phyloP scores from a whole-genome alignment of 768 basidiomycete genomes.

The Boletus reticulatus region DNA sequence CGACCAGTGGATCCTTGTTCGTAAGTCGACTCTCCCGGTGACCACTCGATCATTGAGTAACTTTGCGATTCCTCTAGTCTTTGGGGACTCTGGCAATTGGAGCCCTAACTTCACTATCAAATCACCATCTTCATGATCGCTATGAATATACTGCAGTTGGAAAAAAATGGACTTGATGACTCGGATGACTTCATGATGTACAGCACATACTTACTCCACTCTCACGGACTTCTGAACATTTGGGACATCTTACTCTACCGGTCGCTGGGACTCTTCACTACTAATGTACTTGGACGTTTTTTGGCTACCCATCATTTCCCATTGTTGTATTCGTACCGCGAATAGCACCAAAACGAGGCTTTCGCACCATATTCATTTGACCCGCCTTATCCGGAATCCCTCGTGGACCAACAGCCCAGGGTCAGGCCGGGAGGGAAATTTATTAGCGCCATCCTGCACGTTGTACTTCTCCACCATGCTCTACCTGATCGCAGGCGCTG shows the following conservation, averaged over 20 bases:
- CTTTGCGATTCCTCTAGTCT: slow-evolving; percentile 35
- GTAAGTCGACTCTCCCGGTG: slow-evolving; percentile 30
- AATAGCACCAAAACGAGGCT: neutral
- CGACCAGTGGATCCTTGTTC: slow-evolving; percentile 42
- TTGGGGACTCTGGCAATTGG: slow-evolving; percentile 55
- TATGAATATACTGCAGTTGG: slow-evolving; percentile 1
- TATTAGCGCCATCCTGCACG: no score
- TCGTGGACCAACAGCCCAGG: neutral
- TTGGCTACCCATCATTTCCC: slow-evolving; percentile 2
- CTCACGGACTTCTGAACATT: slow-evolving; percentile 14
- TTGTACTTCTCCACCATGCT: slow-evolving; percentile 8
- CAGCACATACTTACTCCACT: neutral
- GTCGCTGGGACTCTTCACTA: neutral
- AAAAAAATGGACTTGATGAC: neutral
- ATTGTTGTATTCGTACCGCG: slow-evolving; percentile 8
- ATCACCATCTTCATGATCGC: slow-evolving; percentile 21
- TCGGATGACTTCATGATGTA: slow-evolving; percentile 18
- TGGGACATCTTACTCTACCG: slow-evolving; percentile 4
- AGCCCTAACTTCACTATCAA: slow-evolving; percentile 45
- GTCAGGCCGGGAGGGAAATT: no score
- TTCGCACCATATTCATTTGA: neutral
- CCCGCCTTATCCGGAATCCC: neutral
- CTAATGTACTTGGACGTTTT: slow-evolving; percentile 1
- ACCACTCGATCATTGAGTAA: neutral
- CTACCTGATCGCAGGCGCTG: slow-evolving; percentile 7